Conservation (phyloP, 2,329 filamentous ascomycete genomes). For the Aspergillus ruber region DNA sequence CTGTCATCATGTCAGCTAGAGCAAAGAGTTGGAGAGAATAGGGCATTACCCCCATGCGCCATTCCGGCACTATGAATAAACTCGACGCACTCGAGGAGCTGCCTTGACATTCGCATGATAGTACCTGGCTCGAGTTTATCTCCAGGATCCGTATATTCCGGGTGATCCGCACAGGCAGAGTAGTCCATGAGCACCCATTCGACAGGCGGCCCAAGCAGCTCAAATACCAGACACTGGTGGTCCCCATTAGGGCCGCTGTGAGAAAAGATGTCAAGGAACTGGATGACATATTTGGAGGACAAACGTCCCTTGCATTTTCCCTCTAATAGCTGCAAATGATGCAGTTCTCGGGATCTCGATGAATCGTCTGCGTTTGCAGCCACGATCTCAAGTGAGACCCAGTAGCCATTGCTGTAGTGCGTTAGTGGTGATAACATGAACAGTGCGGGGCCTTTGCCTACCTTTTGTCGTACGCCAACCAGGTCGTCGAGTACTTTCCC, state of each 20-base stretch:
- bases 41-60: slow-evolving; percentile 24
- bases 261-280: slow-evolving; percentile 25
- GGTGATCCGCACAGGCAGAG: neutral
- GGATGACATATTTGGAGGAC: slow-evolving; percentile 20
- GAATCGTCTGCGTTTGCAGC: slow-evolving; percentile 15
- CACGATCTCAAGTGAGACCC: slow-evolving; percentile 30
- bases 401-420: slow-evolving; percentile 11
- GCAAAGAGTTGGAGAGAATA: neutral
- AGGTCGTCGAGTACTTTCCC: slow-evolving; percentile 42
- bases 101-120: slow-evolving; percentile 21
- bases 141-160: neutral
- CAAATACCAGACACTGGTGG: slow-evolving; percentile 29
- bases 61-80: slow-evolving; percentile 23
- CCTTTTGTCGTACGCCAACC: slow-evolving; percentile 35
- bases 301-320: slow-evolving; percentile 6
- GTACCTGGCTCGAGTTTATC: slow-evolving; percentile 18
- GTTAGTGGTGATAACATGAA: slow-evolving; percentile 10
- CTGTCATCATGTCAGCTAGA: slow-evolving; percentile 10
- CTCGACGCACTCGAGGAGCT: slow-evolving; percentile 21
- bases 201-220: slow-evolving; percentile 26
- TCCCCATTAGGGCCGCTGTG: slow-evolving; percentile 28
- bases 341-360: slow-evolving; percentile 12
- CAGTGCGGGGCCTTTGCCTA: slow-evolving; percentile 8
- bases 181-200: slow-evolving; percentile 19
- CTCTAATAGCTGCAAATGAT: slow-evolving; percentile 10